Evolutionary conservation across 768 basidiomycete genomes (phyloP).

Genomic region (Gymnopilus dilepis): DNA sequence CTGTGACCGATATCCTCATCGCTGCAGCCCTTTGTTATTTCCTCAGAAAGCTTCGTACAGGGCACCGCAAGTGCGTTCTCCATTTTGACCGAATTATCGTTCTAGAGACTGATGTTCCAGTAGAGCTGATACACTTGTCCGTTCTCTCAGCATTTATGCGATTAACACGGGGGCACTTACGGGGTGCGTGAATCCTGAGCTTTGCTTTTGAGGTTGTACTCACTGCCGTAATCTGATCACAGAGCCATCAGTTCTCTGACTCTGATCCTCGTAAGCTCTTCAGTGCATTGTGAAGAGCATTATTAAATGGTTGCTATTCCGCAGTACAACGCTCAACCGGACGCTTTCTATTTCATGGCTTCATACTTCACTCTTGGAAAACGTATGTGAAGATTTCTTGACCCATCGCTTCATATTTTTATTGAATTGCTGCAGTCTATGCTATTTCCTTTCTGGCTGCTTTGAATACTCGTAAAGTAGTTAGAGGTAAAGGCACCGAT

Average conservation of each 20-base stretch:
- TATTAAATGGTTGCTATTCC: too few species aligned
- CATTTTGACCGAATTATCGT: background rate
- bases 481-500: conserved; percentile 59
- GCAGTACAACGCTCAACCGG: conserved; percentile 58
- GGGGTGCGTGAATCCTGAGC: conserved; percentile 41
- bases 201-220: background rate
- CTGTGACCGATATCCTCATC: conserved; percentile 55
- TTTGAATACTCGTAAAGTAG: conserved; percentile 58
- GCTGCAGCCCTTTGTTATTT: conserved; percentile 59
- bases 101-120: background rate
- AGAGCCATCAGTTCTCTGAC: conserved; percentile 51
- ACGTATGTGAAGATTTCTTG: conserved; percentile 40
- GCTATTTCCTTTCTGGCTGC: conserved; percentile 48
- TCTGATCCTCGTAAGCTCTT: conserved; percentile 37
- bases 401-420: conserved; percentile 1
- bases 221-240: conserved; percentile 6
- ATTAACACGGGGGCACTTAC: conserved; percentile 66
- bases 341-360: conserved; percentile 59
- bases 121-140: conserved; percentile 64
- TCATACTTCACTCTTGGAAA: conserved; percentile 66
- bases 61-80: conserved; percentile 37
- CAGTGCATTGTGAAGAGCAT: too few species aligned
- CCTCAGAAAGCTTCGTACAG: conserved; percentile 57
- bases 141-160: conserved; percentile 60
- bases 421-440: conserved; percentile 37